Conservation (phyloP, 2,329 filamentous ascomycete genomes). For the Dactylellina haptotyla region DNA sequence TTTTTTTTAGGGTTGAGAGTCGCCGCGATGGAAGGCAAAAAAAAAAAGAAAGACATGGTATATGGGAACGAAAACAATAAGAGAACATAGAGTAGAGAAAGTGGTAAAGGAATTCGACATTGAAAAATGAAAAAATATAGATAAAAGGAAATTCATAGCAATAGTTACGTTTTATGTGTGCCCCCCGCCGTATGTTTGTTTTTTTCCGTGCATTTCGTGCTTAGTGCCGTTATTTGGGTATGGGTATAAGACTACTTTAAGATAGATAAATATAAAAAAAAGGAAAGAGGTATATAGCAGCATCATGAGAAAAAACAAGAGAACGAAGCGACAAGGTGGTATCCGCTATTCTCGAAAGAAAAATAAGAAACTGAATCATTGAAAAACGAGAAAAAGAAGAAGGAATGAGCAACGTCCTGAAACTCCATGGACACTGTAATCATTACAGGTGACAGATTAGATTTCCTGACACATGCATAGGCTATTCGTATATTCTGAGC, state of each 20-base stretch:
- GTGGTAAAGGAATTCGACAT: background rate
- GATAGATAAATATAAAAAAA: constrained; percentile 25
- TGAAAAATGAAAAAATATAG: background rate
- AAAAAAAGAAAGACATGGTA: background rate
- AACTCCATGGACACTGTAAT: constrained; percentile 62
- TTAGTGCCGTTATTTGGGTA: constrained; percentile 43
- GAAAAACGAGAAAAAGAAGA: constrained; percentile 53
- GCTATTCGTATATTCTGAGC: constrained; percentile 73
- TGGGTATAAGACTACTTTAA: constrained; percentile 43
- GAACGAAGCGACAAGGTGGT: constrained; percentile 51
- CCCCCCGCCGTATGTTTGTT: constrained; percentile 3
- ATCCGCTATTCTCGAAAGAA: constrained; percentile 55
- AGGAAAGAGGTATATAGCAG: constrained; percentile 55
- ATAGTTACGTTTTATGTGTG: constrained; percentile 4
- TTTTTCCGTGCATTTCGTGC: constrained; percentile 20
- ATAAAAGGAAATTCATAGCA: background rate
- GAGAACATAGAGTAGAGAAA: background rate
- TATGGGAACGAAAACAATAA: background rate
- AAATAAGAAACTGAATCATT: constrained; percentile 56
- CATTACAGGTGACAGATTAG: constrained; percentile 59
- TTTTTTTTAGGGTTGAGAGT: background rate
- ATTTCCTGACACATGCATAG: constrained; percentile 60
- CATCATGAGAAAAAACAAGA: constrained; percentile 52
- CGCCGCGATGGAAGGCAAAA: background rate
- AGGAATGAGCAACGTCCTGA: constrained; percentile 61